phyloP scores from a whole-genome alignment of 805 yeast species.

The Jamesozyma jinghongensis region DNA sequence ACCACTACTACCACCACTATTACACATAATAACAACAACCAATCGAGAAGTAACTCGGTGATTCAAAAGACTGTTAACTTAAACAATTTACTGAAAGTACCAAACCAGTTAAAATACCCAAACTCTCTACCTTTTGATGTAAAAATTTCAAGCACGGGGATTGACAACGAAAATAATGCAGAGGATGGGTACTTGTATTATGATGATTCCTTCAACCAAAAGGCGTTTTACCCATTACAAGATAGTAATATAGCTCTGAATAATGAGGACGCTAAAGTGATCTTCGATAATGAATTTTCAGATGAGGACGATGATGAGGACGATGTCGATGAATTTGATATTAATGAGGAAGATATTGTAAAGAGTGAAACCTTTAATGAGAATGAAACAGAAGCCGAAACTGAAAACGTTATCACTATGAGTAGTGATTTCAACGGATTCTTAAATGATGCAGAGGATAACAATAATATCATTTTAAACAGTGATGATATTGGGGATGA shows the following conservation, averaged over 20 bases:
- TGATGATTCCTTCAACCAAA: conserved; percentile 15
- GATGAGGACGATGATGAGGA: conserved; percentile 15
- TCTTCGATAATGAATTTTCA: conserved; percentile 27
- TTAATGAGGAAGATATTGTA: conserved; percentile 2
- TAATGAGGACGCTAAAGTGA: conserved; percentile 24
- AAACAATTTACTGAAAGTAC: conserved; percentile 17
- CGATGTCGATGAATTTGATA: conserved; percentile 1
- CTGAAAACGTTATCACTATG: not conserved
- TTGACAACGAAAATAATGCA: conserved; percentile 5
- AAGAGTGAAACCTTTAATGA: not conserved
- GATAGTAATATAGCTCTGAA: conserved; percentile 18
- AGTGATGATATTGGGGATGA: conserved; percentile 4
- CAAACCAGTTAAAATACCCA: conserved; percentile 3
- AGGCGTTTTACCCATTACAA: conserved; percentile 17
- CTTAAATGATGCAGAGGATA: not conserved
- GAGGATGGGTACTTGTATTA: conserved; percentile 11
- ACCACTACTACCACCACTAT: conserved; percentile 21
- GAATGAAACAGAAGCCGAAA: not conserved
- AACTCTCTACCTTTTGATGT: conserved; percentile 7
- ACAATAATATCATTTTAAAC: not conserved
- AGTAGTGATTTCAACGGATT: not conserved
- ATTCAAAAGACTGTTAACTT: conserved; percentile 23
- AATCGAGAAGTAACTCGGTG: not conserved
- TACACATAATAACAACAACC: conserved; percentile 1
- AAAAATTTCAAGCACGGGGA: conserved; percentile 7